phyloP scores from a whole-genome alignment of 1,284 basidiomycete genomes.

The Cerrena zonata region DNA sequence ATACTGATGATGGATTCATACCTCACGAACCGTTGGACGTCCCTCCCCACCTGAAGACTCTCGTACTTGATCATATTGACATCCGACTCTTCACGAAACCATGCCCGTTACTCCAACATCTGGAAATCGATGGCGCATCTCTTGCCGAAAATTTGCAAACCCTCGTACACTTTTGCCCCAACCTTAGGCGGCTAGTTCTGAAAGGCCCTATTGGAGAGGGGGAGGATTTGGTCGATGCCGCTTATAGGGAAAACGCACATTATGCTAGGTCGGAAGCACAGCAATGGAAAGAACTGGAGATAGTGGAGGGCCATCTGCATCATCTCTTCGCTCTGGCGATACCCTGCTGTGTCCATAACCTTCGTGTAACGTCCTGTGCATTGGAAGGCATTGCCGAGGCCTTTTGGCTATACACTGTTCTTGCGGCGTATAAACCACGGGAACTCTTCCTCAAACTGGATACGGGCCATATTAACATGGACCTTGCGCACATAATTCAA shows the following conservation, averaged over 20 bases:
- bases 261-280: not conserved
- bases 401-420: not conserved
- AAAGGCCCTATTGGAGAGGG: not conserved
- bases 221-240: too few species aligned
- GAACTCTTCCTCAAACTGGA: not conserved
- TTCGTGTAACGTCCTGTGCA: not conserved
- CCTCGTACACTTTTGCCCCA: not conserved
- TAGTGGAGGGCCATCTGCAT: not conserved
- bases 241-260: not conserved
- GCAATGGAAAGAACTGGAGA: not conserved
- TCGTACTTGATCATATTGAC: not conserved
- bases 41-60: not conserved
- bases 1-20: not conserved
- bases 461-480: not conserved
- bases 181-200: not conserved
- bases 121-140: not conserved
- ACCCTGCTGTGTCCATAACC: not conserved
- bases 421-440: not conserved
- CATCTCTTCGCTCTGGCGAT: not conserved
- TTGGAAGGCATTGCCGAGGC: not conserved
- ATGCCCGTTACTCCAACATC: not conserved
- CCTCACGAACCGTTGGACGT: not conserved
- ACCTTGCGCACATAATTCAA: not conserved
- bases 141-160: not conserved
- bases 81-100: not conserved